phyloP scores from a whole-genome alignment of 805 yeast genomes.

The Debaryomyces castellii region DNA sequence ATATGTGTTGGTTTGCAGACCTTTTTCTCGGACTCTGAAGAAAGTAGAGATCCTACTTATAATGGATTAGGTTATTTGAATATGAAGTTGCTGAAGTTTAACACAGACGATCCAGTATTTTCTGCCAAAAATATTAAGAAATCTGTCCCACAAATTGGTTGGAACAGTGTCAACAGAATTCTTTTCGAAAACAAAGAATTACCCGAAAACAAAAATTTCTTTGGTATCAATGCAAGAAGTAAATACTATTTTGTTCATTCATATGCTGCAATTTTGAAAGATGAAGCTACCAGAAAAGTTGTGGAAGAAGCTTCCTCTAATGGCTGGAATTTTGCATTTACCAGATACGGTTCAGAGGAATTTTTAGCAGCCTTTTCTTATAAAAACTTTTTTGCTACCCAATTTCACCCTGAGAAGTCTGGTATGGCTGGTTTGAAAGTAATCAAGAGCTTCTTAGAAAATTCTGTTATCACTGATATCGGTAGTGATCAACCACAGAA shows the following conservation, averaged over 20 bases:
- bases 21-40: constrained; percentile 72
- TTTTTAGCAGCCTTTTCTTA: constrained; percentile 80
- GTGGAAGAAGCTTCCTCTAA: constrained; percentile 24
- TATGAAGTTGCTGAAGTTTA: constrained; percentile 54
- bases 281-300: constrained; percentile 22
- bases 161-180: constrained; percentile 61
- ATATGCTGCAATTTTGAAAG: constrained; percentile 70
- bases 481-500: constrained; percentile 16
- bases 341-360: constrained; percentile 72
- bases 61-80: constrained; percentile 54
- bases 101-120: constrained; percentile 34
- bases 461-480: constrained; percentile 28
- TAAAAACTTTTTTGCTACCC: constrained; percentile 88
- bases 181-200: constrained; percentile 21
- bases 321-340: constrained; percentile 72
- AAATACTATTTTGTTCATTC: constrained; percentile 96
- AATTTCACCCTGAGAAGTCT: constrained; percentile 98
- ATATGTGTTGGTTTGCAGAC: constrained; percentile 96
- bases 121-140: constrained; percentile 43
- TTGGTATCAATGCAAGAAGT: constrained; percentile 60
- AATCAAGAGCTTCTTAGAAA: constrained; percentile 67
- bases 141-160: constrained; percentile 95
- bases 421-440: constrained; percentile 86
- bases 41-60: constrained; percentile 59
- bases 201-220: constrained; percentile 39